These are phyloP conservation scores for Aaosphaeria arxii DNA, from an alignment of 2,329 filamentous ascomycete genomes.

Conservation along the genomic window DNA sequence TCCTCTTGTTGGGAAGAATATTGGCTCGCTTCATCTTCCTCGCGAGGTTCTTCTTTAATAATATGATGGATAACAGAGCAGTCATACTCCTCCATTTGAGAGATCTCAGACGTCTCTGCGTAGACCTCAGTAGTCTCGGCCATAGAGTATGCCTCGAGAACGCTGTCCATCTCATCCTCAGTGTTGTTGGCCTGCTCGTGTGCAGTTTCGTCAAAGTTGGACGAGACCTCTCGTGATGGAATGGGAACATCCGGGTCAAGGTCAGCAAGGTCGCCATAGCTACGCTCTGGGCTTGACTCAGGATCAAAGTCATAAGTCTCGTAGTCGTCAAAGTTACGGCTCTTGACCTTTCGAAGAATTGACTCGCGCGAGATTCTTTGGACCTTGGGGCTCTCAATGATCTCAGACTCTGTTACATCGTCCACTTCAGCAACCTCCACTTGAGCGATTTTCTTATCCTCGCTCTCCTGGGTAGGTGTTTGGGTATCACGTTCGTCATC, in stretches of 20 bases:
- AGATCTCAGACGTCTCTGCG: slow-evolving; percentile 47
- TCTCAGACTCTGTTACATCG: slow-evolving; percentile 32
- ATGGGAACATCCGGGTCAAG: slow-evolving; percentile 88
- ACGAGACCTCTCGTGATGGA: slow-evolving; percentile 73
- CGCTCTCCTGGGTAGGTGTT: slow-evolving; percentile 35
- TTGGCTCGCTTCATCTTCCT: slow-evolving; percentile 52
- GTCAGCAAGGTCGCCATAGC: slow-evolving; percentile 49
- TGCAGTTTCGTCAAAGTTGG: slow-evolving; percentile 57
- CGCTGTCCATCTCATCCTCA: slow-evolving; percentile 49
- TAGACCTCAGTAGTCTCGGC: slow-evolving; percentile 58
- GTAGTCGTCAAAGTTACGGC: slow-evolving; percentile 50
- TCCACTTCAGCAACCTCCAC: slow-evolving; percentile 35
- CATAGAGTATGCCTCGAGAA: slow-evolving; percentile 63
- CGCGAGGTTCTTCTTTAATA: slow-evolving; percentile 22
- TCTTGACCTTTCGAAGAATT: slow-evolving; percentile 84
- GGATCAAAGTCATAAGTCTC: slow-evolving; percentile 33
- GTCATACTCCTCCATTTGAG: slow-evolving; percentile 42
- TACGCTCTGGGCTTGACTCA: slow-evolving; percentile 58
- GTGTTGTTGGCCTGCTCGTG: slow-evolving; percentile 60
- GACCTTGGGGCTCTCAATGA: slow-evolving; percentile 56
- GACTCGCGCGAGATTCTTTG: slow-evolving; percentile 90
- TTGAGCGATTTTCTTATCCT: slow-evolving; percentile 25
- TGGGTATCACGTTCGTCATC: slow-evolving; percentile 48
- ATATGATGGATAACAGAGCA: slow-evolving; percentile 57
- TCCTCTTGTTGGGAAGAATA: slow-evolving; percentile 50